Evolutionary conservation across 306 rosid genomes (phyloP).

Genomic region (Abrus pulchellus): DNA sequence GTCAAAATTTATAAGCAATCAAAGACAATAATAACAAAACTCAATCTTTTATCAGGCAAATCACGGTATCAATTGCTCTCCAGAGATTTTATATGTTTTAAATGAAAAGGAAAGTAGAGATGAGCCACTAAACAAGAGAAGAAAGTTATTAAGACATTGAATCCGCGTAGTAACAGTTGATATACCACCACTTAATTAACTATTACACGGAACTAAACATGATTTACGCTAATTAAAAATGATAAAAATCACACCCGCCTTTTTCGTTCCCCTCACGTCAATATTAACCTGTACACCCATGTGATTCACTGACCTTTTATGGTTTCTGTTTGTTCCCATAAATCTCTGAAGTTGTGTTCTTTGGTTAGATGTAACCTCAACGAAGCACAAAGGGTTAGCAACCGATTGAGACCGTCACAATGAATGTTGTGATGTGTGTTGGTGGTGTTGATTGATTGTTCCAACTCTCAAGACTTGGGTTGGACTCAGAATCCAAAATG

Average conservation of each 20-base stretch:
- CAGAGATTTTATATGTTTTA: no score
- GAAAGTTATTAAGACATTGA: no score
- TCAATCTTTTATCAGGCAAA: no score
- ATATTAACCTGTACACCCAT: slow-evolving; percentile 54
- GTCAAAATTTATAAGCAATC: neutral
- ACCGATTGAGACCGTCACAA: slow-evolving; percentile 11
- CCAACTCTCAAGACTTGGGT: neutral
- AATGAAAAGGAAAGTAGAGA: no score
- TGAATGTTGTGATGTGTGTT: neutral
- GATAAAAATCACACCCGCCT: slow-evolving; percentile 59
- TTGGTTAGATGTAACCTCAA: slow-evolving; percentile 31
- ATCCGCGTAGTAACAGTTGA: no score
- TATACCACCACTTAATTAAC: no score
- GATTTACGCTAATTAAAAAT: neutral
- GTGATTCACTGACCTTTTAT: slow-evolving; percentile 50
- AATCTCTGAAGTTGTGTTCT: slow-evolving; percentile 4
- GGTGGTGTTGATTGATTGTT: neutral
- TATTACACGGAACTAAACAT: slow-evolving; percentile 1
- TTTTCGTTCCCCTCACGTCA: slow-evolving; percentile 49
- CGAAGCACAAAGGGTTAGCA: slow-evolving; percentile 25
- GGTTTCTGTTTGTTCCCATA: slow-evolving; percentile 12
- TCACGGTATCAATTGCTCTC: no score
- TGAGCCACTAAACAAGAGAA: no score
- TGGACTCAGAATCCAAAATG: slow-evolving; percentile 55
- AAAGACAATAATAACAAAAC: no score